Conservation (phyloP, 805 yeast species). For the Wickerhamiella australiensis region DNA sequence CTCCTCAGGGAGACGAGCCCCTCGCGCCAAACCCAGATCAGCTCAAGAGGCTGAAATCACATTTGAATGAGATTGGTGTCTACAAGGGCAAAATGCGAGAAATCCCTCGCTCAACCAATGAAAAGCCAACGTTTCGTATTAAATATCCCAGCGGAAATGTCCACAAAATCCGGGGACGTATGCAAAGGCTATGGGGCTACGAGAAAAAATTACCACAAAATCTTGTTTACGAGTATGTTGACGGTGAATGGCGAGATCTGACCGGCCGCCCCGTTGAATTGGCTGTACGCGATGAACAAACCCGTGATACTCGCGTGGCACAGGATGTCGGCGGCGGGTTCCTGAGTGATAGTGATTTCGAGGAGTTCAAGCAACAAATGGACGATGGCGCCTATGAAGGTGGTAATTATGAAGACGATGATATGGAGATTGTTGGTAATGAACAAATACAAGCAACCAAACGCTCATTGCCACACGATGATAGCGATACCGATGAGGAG, state of each 20-base stretch:
- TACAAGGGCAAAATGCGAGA: conserved; percentile 51
- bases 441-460: conserved; percentile 20
- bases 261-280: conserved; percentile 66
- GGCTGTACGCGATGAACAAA: conserved; percentile 28
- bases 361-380: conserved; percentile 19
- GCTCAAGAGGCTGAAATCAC: conserved; percentile 28
- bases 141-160: conserved; percentile 48
- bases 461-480: conserved; percentile 26
- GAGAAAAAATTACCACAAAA: conserved; percentile 44
- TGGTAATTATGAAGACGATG: conserved; percentile 38
- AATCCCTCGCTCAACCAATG: conserved; percentile 38
- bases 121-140: conserved; percentile 51
- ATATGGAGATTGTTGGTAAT: conserved; percentile 29
- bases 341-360: conserved; percentile 24
- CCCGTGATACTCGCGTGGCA: conserved; percentile 17
- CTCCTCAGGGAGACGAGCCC: conserved; percentile 33
- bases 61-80: conserved; percentile 29
- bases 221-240: conserved; percentile 47
- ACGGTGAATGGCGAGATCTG: conserved; percentile 71
- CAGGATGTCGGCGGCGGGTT: conserved; percentile 13
- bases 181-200: conserved; percentile 61
- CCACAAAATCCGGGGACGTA: conserved; percentile 1
- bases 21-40: conserved; percentile 22
- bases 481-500: conserved; percentile 17
- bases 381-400: conserved; percentile 14